Conservation (phyloP, 2,329 filamentous ascomycete species). For the Apiospora marii region DNA sequence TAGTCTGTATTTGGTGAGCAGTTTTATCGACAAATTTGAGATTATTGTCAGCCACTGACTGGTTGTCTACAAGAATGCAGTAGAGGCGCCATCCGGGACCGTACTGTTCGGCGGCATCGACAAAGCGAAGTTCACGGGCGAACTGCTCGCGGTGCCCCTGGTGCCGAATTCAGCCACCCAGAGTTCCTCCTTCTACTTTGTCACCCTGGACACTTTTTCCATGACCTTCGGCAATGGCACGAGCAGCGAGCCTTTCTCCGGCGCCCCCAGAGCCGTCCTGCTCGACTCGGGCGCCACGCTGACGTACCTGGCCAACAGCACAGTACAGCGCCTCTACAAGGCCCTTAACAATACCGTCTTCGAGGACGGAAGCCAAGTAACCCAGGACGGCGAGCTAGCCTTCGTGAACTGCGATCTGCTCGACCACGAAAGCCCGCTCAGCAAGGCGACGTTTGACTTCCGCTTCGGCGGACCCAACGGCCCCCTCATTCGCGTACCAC, state of each 20-base stretch:
- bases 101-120: constrained; percentile 86
- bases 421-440: neutral
- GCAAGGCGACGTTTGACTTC: constrained; percentile 59
- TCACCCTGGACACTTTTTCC: constrained; percentile 56
- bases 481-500: constrained; percentile 57
- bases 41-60: neutral
- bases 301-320: constrained; percentile 67
- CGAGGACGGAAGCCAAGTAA: constrained; percentile 36
- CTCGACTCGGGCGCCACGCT: constrained; percentile 74
- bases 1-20: constrained; percentile 67
- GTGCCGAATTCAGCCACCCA: constrained; percentile 55
- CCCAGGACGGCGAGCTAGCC: constrained; percentile 45
- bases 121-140: constrained; percentile 73
- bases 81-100: constrained; percentile 50
- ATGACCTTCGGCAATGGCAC: constrained; percentile 58
- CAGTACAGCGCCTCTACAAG: constrained; percentile 55
- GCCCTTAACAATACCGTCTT: constrained; percentile 62
- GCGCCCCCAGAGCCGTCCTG: constrained; percentile 63
- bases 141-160: constrained; percentile 67
- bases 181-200: constrained; percentile 54
- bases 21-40: neutral
- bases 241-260: constrained; percentile 51
- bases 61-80: constrained; percentile 55
- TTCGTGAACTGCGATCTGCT: constrained; percentile 60
- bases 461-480: constrained; percentile 58